phyloP scores from a whole-genome alignment of 441 rosid species.

The Adansonia madagascariensis region DNA sequence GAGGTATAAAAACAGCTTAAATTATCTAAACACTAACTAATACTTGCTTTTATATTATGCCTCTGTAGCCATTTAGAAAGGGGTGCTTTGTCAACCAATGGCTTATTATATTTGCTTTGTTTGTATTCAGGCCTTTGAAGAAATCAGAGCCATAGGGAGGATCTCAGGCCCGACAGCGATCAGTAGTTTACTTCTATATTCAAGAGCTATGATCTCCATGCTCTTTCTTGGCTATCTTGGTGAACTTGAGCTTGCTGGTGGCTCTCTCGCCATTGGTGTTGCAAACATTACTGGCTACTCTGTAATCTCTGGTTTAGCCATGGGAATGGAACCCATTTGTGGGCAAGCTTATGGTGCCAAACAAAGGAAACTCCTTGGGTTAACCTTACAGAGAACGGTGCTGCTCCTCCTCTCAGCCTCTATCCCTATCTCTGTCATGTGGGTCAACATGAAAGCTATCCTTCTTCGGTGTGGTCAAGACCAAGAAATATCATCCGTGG shows the following conservation, averaged over 20 bases:
- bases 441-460: slow-evolving; percentile 74
- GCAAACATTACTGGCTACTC: slow-evolving; percentile 99
- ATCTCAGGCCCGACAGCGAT: slow-evolving; percentile 87
- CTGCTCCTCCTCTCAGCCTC: slow-evolving; percentile 86
- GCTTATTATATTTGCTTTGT: slow-evolving; percentile 12
- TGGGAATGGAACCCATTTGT: slow-evolving; percentile 99
- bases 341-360: slow-evolving; percentile 97
- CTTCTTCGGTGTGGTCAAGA: slow-evolving; percentile 89
- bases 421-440: slow-evolving; percentile 76
- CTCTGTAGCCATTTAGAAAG: neutral
- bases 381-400: slow-evolving; percentile 90
- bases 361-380: slow-evolving; percentile 84
- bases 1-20: slow-evolving; percentile 53
- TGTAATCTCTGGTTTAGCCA: slow-evolving; percentile 88
- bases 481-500: slow-evolving; percentile 66
- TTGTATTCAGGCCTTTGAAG: slow-evolving; percentile 63
- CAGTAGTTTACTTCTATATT: slow-evolving; percentile 80
- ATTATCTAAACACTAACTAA: neutral
- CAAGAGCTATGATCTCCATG: slow-evolving; percentile 97
- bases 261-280: slow-evolving; percentile 89
- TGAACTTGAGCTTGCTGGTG: slow-evolving; percentile 92
- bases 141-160: slow-evolving; percentile 80
- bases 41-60: neutral
- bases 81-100: neutral
- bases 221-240: slow-evolving; percentile 96